Evolutionary conservation across 2,329 filamentous ascomycete species (phyloP), one percentile per base, ranked within the genome.

Genomic region (Xylaria sp.): DNA sequence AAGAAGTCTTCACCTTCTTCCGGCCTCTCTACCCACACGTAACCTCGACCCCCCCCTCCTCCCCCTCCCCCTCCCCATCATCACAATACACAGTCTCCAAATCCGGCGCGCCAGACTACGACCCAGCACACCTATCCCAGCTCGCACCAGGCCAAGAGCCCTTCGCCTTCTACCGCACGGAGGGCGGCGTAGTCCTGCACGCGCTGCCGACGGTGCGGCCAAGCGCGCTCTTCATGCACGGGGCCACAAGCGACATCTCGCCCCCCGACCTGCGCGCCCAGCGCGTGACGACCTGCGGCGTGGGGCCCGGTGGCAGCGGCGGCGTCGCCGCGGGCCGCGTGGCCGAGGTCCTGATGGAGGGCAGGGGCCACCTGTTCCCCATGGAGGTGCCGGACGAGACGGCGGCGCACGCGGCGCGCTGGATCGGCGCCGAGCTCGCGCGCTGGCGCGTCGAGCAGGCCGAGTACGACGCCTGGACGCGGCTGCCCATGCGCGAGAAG

Each of bases 1-100:
- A 97, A 76, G 93, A 97, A 81, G 91, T 96, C 63, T 90, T 93
- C 74, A 93, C 90, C 1, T 96, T 91, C 77, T 80, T 92, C 69
- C 86, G 91, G 0, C 87, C 89, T 0, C 86, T 86, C 65, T 87
- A 79, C 77, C 79, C 81, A 7, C 82, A 81, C 68, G 77, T 81
- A 55, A 79, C 81, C 67, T 59, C 74, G 0, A 69, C 78, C 4
- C 81, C 78, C 4, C 81, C 80, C 17, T 77, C 85, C 36, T 64
- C 74, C 0, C 66, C 75, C 0, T 82, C 80, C 22, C 76, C 85
- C 33, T 64, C 74, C 0, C 66, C 75, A 0, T 82, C 80, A 20
- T 76, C 85, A 31, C 66, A 86, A 7, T 77, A 83, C 62, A 78
- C 76, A 0, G 73, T 79, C 51, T 65, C 68, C 17, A 55, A 47